A percentile compares a stretch with the other conserved stretches of the same genome.
Conservation (phyloP, 2,329 filamentous ascomycete species). For the Sarocladium kiliense region DNA sequence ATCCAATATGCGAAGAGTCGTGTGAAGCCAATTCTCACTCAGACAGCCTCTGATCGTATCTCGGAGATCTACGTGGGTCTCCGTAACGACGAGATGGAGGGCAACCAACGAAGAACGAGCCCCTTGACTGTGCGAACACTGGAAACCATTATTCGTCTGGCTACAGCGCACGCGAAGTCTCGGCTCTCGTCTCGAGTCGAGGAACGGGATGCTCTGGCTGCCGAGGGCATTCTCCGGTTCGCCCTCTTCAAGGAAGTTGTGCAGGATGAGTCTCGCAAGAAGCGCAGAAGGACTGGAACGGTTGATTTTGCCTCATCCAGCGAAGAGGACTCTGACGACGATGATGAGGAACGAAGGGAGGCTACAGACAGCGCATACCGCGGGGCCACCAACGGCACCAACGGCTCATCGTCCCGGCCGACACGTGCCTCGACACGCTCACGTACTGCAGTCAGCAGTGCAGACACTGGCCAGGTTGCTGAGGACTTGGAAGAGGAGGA, state of each 20-base stretch:
- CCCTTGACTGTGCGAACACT: slow-evolving; percentile 96
- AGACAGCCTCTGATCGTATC: slow-evolving; percentile 88
- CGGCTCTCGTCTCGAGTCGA: slow-evolving; percentile 84
- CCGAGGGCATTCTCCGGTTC: slow-evolving; percentile 86
- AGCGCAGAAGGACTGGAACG: slow-evolving; percentile 66
- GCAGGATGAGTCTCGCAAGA: slow-evolving; percentile 72
- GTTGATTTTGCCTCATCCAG: slow-evolving; percentile 54
- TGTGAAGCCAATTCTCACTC: slow-evolving; percentile 84
- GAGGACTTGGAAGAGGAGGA: slow-evolving; percentile 46
- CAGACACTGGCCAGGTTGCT: slow-evolving; percentile 32
- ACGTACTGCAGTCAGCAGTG: background rate
- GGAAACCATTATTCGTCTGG: slow-evolving; percentile 95
- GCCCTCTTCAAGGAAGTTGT: slow-evolving; percentile 96
- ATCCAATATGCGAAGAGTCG: slow-evolving; percentile 95
- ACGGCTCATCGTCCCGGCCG: slow-evolving; percentile 20
- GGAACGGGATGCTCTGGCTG: slow-evolving; percentile 79
- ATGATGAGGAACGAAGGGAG: slow-evolving; percentile 39
- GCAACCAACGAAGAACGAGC: slow-evolving; percentile 87
- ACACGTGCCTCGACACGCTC: slow-evolving; percentile 23
- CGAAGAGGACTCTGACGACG: slow-evolving; percentile 53
- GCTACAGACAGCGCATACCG: background rate
- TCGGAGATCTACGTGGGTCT: slow-evolving; percentile 86
- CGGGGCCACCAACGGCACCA: slow-evolving; percentile 39
- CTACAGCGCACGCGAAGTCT: slow-evolving; percentile 92
- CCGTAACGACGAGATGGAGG: slow-evolving; percentile 91